These are phyloP conservation scores for Hanseniaspora lindneri DNA, from an alignment of 805 yeast species.

Conservation along the genomic window DNA sequence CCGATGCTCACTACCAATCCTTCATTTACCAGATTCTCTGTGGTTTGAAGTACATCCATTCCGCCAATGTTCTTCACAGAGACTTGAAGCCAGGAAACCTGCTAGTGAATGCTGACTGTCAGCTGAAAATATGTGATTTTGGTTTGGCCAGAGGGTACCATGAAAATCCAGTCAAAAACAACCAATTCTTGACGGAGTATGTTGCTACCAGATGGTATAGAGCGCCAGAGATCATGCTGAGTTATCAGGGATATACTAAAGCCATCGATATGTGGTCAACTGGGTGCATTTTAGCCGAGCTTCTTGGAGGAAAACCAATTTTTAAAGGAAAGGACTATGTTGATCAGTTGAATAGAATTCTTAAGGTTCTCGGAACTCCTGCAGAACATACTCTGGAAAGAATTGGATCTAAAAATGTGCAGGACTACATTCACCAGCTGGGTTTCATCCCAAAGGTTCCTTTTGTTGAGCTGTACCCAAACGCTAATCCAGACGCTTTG, in stretches of 20 bases:
- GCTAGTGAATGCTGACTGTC: conserved; percentile 91
- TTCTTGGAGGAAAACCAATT: conserved; percentile 79
- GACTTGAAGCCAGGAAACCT: conserved; percentile 91
- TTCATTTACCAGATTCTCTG: conserved; percentile 85
- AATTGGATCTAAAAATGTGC: conserved; percentile 80
- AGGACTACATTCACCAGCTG: conserved; percentile 75
- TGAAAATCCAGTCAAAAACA: conserved; percentile 67
- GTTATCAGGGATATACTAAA: conserved; percentile 87
- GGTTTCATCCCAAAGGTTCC: conserved; percentile 74
- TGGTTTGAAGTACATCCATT: conserved; percentile 79
- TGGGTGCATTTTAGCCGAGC: conserved; percentile 91
- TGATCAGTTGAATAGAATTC: conserved; percentile 81
- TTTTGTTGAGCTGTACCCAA: conserved; percentile 59
- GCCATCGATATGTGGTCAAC: conserved; percentile 98
- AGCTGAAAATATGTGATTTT: conserved; percentile 89
- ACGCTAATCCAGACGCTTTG: conserved; percentile 76
- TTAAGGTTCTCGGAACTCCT: conserved; percentile 87
- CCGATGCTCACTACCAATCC: conserved; percentile 90
- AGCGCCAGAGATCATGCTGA: conserved; percentile 94
- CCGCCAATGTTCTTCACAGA: conserved; percentile 85
- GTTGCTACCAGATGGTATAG: conserved; percentile 98
- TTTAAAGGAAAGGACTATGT: conserved; percentile 95
- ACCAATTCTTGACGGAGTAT: conserved; percentile 92
- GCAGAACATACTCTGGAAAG: conserved; percentile 53
- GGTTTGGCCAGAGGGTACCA: conserved; percentile 90